A percentile compares a stretch with the other conserved stretches of the same genome.
Evolutionary conservation across 1,284 basidiomycete genomes (phyloP).

Genomic region (Volvariella surrecta): DNA sequence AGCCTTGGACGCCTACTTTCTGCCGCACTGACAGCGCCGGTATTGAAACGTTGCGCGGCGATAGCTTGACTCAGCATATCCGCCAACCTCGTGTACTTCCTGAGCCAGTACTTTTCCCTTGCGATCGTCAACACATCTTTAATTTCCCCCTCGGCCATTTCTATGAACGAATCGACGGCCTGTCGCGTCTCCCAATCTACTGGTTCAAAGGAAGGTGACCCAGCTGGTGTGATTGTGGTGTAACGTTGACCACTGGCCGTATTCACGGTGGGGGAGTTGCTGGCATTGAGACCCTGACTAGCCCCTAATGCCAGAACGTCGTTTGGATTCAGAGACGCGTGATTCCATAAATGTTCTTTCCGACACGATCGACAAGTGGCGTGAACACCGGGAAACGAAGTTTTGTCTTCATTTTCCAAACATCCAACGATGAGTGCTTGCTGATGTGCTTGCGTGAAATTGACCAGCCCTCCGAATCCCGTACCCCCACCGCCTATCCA

Average conservation of each 20-base stretch:
- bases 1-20: background rate
- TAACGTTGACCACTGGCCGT: too few relatives aligned
- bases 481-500: constrained; percentile 23
- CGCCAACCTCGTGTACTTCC: constrained; percentile 50
- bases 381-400: constrained; percentile 54
- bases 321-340: constrained; percentile 32
- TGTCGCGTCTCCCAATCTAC: constrained; percentile 61
- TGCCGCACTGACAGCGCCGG: constrained; percentile 1
- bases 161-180: constrained; percentile 53
- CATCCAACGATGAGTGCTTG: constrained; percentile 35
- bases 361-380: constrained; percentile 60
- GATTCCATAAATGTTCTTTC: constrained; percentile 50
- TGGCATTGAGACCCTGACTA: constrained; percentile 22
- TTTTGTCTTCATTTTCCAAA: constrained; percentile 62
- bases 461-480: constrained; percentile 8
- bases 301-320: constrained; percentile 56
- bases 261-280: background rate
- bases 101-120: constrained; percentile 63
- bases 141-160: constrained; percentile 63
- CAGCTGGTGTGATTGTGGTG: too few relatives aligned
- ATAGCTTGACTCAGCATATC: constrained; percentile 61
- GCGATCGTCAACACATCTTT: constrained; percentile 50
- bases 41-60: constrained; percentile 40
- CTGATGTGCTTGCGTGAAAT: constrained; percentile 20
- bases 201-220: background rate